Evolutionary conservation across 106 monocot species (phyloP).

Genomic region (Vanilla planifolia): DNA sequence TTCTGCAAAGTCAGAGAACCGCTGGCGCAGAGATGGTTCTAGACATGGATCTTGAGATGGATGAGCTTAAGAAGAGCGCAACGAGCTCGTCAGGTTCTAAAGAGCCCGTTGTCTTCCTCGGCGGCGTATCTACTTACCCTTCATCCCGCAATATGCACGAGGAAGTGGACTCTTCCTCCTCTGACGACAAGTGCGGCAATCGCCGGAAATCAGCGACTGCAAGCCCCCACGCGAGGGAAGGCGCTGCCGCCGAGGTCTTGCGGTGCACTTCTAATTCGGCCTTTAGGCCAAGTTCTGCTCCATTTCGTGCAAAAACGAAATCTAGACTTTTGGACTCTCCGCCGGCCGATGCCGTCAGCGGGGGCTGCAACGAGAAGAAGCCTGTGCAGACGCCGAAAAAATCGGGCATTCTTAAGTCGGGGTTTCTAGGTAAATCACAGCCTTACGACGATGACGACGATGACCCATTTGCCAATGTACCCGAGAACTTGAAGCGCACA

Average conservation of each 20-base stretch:
- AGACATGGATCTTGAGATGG: conserved; percentile 56
- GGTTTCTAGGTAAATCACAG: conserved; percentile 15
- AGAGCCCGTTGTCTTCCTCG: conserved; percentile 44
- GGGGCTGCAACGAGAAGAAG: conserved; percentile 9
- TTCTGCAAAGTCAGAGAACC: conserved; percentile 33
- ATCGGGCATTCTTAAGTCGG: conserved; percentile 24
- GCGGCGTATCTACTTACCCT: conserved; percentile 2
- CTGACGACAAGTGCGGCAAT: conserved; percentile 15
- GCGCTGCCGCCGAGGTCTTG: conserved; percentile 14
- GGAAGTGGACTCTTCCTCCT: conserved; percentile 14
- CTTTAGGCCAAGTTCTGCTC: conserved; percentile 5
- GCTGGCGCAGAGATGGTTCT: conserved; percentile 26
- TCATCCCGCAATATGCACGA: conserved; percentile 37
- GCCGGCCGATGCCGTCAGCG: not conserved
- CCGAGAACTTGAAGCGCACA: conserved; percentile 34
- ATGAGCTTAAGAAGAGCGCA: conserved; percentile 27
- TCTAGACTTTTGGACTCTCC: conserved; percentile 48
- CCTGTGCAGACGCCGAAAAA: conserved; percentile 12
- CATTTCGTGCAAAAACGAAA: conserved; percentile 30
- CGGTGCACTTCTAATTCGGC: conserved; percentile 32
- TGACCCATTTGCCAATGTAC: conserved; percentile 52
- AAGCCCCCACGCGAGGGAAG: not conserved
- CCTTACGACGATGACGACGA: conserved; percentile 39
- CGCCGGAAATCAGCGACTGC: not conserved
- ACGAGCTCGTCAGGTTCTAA: conserved; percentile 10